Evolutionary conservation across 129 eudicot species (phyloP), one percentile per base, ranked within the genome.

Genomic region (Centaurea solstitialis): DNA sequence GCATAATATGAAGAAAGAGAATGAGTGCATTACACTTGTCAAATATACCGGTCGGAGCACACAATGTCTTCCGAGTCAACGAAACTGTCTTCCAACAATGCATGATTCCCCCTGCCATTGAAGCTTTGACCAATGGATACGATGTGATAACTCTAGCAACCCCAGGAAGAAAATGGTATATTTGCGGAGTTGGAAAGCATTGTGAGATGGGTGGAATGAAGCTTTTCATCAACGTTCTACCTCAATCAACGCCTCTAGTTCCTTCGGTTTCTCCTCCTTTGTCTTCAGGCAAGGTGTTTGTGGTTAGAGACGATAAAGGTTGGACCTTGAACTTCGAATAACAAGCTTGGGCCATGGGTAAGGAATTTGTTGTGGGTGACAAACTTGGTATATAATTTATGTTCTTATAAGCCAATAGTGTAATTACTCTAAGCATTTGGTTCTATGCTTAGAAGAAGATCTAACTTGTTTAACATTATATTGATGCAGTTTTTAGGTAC

Each of bases 171-270:
- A 86, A 82, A 67, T 86, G 89, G 86, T 86, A 78, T 68, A 82
- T 86, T 0, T 78, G 86, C 24, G 89, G 89, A 21, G 86, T 86
- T 59, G 89, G 81, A 33, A 68, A 82, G 28, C 89, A 86, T 22
- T 82, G 86, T 28, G 78, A 70, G 50, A 4, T 9, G 5, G 84
- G 86, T 76, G 79, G 79, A 9, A 28, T 69, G 81, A 82, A 82
- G 74, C 72, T 82, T 24, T 59, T 82, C 70, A 82, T 82, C 38
- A 73, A 76, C 41, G 86, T 81, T 21, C 41, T 74, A 3, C 13
- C 80, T 12, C 75, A 68, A 35, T 57, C 76, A 68, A n/a, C 12
- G 10, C 37, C 81, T 4, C 76, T 68, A 0, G 62, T 39, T 68
- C 67, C 82, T 17, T 64, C 40, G 0, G 69, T n/a, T 62, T 7